Percentiles rank a stretch among this genome's conserved stretches.
phyloP scores from a whole-genome alignment of 2,329 filamentous ascomycete genomes.

The Neonectria faginata region DNA sequence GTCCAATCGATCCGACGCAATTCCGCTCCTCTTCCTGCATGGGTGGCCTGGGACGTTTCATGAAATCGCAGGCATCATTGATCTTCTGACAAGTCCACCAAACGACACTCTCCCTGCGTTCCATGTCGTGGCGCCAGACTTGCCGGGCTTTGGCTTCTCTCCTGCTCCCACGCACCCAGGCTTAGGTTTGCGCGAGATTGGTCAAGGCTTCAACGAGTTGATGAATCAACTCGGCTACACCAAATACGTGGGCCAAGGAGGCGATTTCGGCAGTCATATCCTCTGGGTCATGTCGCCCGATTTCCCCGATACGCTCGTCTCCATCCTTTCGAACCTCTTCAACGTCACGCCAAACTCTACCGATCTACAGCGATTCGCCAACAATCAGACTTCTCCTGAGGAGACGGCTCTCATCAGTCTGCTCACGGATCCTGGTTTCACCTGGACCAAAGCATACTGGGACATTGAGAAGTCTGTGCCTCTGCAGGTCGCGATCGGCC shows the following conservation, averaged over 20 bases:
- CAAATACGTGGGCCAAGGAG: slow-evolving; percentile 49
- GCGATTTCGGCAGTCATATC: slow-evolving; percentile 46
- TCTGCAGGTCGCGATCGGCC: slow-evolving; percentile 4
- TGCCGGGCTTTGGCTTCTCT: slow-evolving; percentile 47
- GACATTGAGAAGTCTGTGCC: slow-evolving; percentile 18
- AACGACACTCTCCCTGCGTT: slow-evolving; percentile 51
- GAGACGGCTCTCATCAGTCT: too few relatives aligned
- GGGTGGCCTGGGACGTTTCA: slow-evolving; percentile 58
- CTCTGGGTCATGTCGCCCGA: slow-evolving; percentile 9
- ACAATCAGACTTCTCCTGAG: too few relatives aligned
- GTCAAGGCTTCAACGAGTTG: slow-evolving; percentile 50
- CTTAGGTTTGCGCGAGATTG: slow-evolving; percentile 47
- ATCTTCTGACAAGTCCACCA: slow-evolving; percentile 46
- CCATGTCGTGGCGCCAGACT: slow-evolving; percentile 59
- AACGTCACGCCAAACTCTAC: too few relatives aligned
- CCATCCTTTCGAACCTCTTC: too few relatives aligned
- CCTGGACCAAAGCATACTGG: too few relatives aligned
- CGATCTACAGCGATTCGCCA: too few relatives aligned
- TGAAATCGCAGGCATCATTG: slow-evolving; percentile 52
- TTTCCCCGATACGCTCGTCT: too few relatives aligned
- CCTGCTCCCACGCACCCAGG: slow-evolving; percentile 41
- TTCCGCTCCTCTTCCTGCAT: slow-evolving; percentile 57
- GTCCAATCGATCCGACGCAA: slow-evolving; percentile 42
- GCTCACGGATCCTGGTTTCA: too few relatives aligned
- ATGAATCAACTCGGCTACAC: slow-evolving; percentile 56